Percentiles rank a stretch among this genome's conserved stretches.
Conservation (phyloP, 805 yeast species). For the Candida sithepensis region DNA sequence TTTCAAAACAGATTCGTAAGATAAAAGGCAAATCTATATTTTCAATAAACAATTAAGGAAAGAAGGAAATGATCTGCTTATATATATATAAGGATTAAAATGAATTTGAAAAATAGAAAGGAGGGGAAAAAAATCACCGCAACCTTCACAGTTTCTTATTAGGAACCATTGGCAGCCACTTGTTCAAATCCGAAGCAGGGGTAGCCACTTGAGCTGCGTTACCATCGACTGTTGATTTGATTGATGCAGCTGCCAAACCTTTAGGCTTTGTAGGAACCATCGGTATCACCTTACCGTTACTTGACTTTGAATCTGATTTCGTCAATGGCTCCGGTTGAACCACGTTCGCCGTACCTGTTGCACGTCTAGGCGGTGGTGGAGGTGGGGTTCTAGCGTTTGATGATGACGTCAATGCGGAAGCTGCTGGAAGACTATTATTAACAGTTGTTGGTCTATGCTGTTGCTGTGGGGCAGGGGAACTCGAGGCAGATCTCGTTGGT, state of each 20-base stretch:
- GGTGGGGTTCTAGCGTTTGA: conserved; percentile 21
- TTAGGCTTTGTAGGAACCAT: conserved; percentile 32
- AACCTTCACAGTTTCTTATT: conserved; percentile 21
- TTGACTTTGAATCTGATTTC: not conserved
- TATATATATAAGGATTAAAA: not conserved
- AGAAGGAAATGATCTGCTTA: not conserved
- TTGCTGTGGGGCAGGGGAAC: conserved; percentile 13
- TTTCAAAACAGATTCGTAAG: no score
- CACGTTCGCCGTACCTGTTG: not conserved
- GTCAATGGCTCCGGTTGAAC: conserved; percentile 1
- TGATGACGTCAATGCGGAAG: not conserved
- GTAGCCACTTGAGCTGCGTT: not conserved
- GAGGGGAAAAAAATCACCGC: not conserved
- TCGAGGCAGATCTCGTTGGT: conserved; percentile 29
- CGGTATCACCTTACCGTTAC: conserved; percentile 23
- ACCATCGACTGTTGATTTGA: conserved; percentile 6
- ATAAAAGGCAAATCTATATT: no score
- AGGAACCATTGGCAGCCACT: conserved; percentile 32
- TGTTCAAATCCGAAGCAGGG: conserved; percentile 4
- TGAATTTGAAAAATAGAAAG: not conserved
- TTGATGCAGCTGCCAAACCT: conserved; percentile 15
- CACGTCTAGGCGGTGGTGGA: conserved; percentile 27
- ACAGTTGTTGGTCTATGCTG: not conserved
- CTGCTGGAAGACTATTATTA: not conserved
- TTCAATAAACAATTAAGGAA: no score